phyloP scores from a whole-genome alignment of 805 yeast species.

The Yamadazyma phyllophila region DNA sequence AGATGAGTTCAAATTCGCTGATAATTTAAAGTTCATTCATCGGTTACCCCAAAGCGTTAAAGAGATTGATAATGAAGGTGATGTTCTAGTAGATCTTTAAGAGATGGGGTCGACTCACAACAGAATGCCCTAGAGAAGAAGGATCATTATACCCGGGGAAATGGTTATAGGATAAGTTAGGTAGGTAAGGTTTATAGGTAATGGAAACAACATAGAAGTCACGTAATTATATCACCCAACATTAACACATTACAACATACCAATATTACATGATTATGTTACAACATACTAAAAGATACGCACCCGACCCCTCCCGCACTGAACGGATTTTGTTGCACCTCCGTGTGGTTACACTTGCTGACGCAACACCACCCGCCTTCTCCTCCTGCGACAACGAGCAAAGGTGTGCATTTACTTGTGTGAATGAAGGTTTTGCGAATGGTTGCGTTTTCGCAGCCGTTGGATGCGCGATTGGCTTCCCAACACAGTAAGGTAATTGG shows the following conservation, averaged over 20 bases:
- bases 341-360: too few species aligned
- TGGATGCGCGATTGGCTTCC: not conserved
- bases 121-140: not conserved
- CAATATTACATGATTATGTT: too few species aligned
- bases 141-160: not conserved
- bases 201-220: not conserved
- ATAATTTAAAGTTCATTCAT: constrained; percentile 12
- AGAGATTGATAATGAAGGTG: constrained; percentile 15
- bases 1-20: constrained; percentile 16
- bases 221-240: too few species aligned
- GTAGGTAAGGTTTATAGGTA: constrained; percentile 1
- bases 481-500: not conserved
- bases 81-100: constrained; percentile 16
- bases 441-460: constrained; percentile 4
- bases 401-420: not conserved
- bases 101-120: not conserved
- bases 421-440: not conserved
- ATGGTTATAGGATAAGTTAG: not conserved
- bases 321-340: too few species aligned
- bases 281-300: too few species aligned
- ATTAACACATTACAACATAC: too few species aligned
- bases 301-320: too few species aligned
- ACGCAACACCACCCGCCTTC: not conserved
- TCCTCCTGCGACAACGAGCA: not conserved
- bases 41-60: constrained; percentile 18